Base-by-base conservation (phyloP, 2,329 filamentous ascomycete species). In the Colletotrichum sp. region DNA sequence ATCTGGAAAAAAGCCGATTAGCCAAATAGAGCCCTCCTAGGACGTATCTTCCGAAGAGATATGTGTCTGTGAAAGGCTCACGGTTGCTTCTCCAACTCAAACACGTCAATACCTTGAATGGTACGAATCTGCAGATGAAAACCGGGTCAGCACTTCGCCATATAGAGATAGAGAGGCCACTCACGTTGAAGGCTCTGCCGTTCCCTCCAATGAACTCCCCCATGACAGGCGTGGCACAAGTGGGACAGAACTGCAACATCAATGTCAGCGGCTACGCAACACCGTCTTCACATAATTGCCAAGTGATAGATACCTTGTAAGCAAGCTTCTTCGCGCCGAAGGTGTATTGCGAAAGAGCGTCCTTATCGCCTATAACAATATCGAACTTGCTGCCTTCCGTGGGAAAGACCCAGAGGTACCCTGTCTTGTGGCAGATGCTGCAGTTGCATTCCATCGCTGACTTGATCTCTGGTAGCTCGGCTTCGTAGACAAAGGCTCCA, bases 401-500 rank as follows among this genome's bases (percentile, higher is more conserved):
- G 11, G 81, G 78, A 47, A 84, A 79, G 27, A 82, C 59, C 79
- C 81, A 87, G 43, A 87, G 78, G 61, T 86, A 86, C 24, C 82
- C 86, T 78, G 87, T 88, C 77, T 85, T 88, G 77, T 77, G 78
- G 80, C 93, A 93, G 76, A 93, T 90, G 82, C 91, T 93, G 82
- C 93, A 94, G 81, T 92, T 91, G 82, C 93, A 93, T 78, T 89
- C 86, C 5, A 82, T 79, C 8, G 86, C 87, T 5, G 86, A 81
- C 55, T 89, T 90, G 74, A 94, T 86, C 79, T 93, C 89, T 24
- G 91, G 89, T 16, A 91, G 58, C 7, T 83, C 80, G 61, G 84
- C 78, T 78, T 88, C 87, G 79, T 87, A 91, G 74, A 89, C 83
- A 75, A 88, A 89, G 38, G 84, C 83, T 6, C 84, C 86, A 79